Base-by-base conservation (phyloP, 192 early-diverging fungal genomes). In the Coemansia sp. region DNA sequence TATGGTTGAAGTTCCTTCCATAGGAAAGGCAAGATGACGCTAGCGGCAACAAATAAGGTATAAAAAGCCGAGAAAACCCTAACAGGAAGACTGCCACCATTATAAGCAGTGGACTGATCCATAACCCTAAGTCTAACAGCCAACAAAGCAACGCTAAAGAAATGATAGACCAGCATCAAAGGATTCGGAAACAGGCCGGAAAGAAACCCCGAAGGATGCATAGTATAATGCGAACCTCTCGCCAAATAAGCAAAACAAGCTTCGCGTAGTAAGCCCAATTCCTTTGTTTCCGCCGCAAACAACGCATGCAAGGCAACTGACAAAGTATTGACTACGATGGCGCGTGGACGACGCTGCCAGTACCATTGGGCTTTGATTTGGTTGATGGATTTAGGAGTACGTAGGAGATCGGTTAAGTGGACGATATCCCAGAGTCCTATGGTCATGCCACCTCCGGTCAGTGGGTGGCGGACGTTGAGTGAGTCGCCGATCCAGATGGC, bases 391-490 rank as follows among this genome's bases (percentile, higher is more conserved):
- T 90, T 85, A 34, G 71, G 79, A 34, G 88, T 83, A 39, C 85
- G 32, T 52, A 94, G 76, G n/a, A 91, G 71, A 4, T 93, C 85
- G 8, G 84, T 61, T 34, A 97, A 56, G 35, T 89, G 85, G 1
- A 95, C 91, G 4, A 94, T 91, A 76, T 99, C 97, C 86, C 92
- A 95, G 45, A 98, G 86, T 1, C 89, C 97, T 0, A 99, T 91
- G 0, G 97, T 97, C 97, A 99, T 99, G 28, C 97, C 97, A 79
- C 89, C 95, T 52, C 96, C 96, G 0, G 95, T 98, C 61, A 99
- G 83, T 17, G 95, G 95, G 66, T 98, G 95, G 37, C 96, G 87
- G 86, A 98, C 96, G 71, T 99, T 99, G 79, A 94, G 90, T 2
- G 97, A 94, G 85, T 99, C 97, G 54, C 97, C 97, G 20, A 98